Base-by-base conservation (phyloP, 164 flowering plant species). In the Piper betle region DNA sequence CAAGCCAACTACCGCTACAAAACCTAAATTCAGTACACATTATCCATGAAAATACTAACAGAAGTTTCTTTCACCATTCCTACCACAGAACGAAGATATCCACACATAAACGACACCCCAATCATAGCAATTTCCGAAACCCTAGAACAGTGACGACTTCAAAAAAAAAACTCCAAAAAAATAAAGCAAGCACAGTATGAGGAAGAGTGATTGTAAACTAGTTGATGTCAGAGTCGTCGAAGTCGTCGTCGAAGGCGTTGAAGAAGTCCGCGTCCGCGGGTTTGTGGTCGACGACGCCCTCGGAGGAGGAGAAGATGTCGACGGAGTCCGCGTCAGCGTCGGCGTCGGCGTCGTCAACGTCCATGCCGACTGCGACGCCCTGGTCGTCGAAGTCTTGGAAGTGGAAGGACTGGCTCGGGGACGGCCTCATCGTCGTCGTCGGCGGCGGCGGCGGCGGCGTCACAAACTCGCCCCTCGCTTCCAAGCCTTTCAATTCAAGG, bases 241-340 rank as follows among this genome's bases (percentile, higher is more conserved):
- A 87, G 53, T 87, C 95, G 68, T 87, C 95, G 17, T 76, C 78
- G 74, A 85, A 88, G 58, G 68, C 55, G 75, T 88, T 85, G 84
- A 85, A 85, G 89, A 88, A 88, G 41, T 85, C 91, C 43, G 88
- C 58, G 67, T 88, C 91, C 55, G 75, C 81, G 54, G 83, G 81
- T 68, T 80, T 83, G 74, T 65, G 70, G 64, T 87, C 86, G 53
- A 73, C 19, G 64, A 76, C 69, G 37, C 82, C 84, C 33, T 80
- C 91, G 5, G 80, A 80, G 48, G 37, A 37, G 66, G 80, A 71
- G 20, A 85, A n/a, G n/a, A n/a, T n/a, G n/a, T n/a, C n/a, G n/a
- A n/a, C n/a, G n/a, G n/a, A n/a, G n/a, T n/a, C 64, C 61, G 82
- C n/a, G n/a, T n/a, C 64, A 61, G 82, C 94, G 42, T 79, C 69